Evolutionary conservation across 257 asterid genomes (phyloP).

Genomic region (Ajuga chamaepitys): DNA sequence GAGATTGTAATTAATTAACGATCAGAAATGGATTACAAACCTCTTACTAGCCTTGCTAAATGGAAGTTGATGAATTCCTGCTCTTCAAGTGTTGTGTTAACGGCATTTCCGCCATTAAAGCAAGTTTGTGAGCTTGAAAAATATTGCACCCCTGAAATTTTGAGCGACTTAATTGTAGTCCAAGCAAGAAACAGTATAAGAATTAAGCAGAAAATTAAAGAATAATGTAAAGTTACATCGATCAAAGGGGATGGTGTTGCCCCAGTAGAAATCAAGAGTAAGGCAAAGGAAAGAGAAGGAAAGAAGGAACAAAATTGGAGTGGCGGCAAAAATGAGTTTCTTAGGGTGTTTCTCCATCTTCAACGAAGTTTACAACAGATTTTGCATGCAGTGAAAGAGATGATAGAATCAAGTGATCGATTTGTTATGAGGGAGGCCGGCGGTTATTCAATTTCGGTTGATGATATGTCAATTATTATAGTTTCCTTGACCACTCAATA

Average conservation of each 20-base stretch:
- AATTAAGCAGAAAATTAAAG: background rate
- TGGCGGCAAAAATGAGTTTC: conserved; percentile 21
- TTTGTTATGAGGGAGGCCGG: background rate
- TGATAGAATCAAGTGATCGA: too few relatives aligned
- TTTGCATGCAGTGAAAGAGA: background rate
- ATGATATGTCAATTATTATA: too few relatives aligned
- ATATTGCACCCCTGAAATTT: conserved; percentile 30
- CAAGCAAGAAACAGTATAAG: background rate
- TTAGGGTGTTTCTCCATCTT: conserved; percentile 33
- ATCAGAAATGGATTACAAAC: conserved; percentile 5
- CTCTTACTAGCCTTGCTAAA: conserved; percentile 35
- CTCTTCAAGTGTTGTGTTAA: conserved; percentile 6
- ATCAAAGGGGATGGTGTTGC: conserved; percentile 19
- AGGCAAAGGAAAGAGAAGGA: conserved; percentile 26
- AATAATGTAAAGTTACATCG: conserved; percentile 18
- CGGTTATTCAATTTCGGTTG: background rate
- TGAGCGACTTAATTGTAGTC: background rate
- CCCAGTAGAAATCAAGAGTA: conserved; percentile 31
- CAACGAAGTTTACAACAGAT: background rate
- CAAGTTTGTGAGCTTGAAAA: conserved; percentile 14
- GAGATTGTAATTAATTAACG: background rate
- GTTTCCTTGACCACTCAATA: too few relatives aligned
- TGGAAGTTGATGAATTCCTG: conserved; percentile 19
- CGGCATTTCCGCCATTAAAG: background rate
- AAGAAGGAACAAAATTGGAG: conserved; percentile 28